Evolutionary conservation across 176 grass and related monocot genomes (phyloP), one percentile per base, ranked within the genome.

Genomic region (Pharus latifolius): DNA sequence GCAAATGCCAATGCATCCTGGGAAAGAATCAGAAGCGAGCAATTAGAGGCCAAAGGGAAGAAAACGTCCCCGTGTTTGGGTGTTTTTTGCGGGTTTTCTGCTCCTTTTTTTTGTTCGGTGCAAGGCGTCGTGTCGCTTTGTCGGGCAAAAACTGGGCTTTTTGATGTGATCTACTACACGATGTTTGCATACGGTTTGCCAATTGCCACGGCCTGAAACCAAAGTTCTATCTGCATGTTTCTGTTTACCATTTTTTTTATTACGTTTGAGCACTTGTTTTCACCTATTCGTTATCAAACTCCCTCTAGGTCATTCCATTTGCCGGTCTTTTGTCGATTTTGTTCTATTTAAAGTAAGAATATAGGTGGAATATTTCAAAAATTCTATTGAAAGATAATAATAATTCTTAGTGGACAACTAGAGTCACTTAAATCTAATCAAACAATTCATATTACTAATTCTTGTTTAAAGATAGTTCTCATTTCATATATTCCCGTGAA

Each of bases 11-110:
- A 12, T 30, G 49, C 56, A 27, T 6, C 41, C 57, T 29, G 15
- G 13, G 17, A 13, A 8, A 12, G 83, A 56, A 85, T 80, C 70
- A 30, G 70, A 5, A 55, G 48, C 69, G 12, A 35, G 48, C 57
- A 55, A 41, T 22, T 80, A 74, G 47, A 62, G 46, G 76, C 76
- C 82, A 67, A 37, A 10, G 41, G 55, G 54, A 62, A 74, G 55
- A 50, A 3, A 80, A 74, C 69, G n/a, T 61, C 11, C 0, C 2
- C 41, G 56, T 15, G 15, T 10, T 2, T 13, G 1, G 25, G 3
- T 10, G 2, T 3, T 20, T 52, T 64, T 22, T 10, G 50, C 68
- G 52, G 28, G 5, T 35, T 45, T 15, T 27, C 68, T 5, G 58
- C 47, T 49, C 40, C 32, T 16, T 45, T n/a, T n/a, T n/a, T n/a